Evolutionary conservation across 495 filamentous ascomycete genomes (phyloP), one percentile per base, ranked within the genome.

Genomic region (Xylaria acuta): DNA sequence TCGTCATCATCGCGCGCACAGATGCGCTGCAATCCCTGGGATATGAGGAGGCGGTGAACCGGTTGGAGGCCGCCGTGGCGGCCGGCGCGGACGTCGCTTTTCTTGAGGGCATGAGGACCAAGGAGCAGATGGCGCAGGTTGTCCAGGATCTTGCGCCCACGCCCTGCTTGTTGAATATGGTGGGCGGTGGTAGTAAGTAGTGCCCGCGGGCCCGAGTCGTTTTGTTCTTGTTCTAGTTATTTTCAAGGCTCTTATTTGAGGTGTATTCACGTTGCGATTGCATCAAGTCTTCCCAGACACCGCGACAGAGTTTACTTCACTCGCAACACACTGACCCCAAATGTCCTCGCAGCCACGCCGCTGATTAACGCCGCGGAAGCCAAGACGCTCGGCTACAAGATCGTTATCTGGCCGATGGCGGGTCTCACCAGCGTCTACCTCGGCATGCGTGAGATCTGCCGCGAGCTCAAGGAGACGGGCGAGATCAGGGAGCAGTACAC

Each of bases 1-100:
- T 92, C 69, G 88, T 92, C 14, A 82, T 93, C 32, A 92, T 93
- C 72, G 91, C 91, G 27, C 86, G 90, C 12, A 92, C 90, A 0
- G 91, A 92, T 68, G 89, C 90, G 0, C 81, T 90, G n/a, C 90
- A 91, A 78, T 80, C 82, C 25, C 82, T 83, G 43, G 90, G 91
- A 0, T 92, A 89, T 63, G 89, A 91, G 0, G 90, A 88, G 64
- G 90, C 88, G 7, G 79, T 92, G 12, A 51, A 64, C 0, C 81
- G 91, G 12, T 76, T 92, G 32, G 84, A 84, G 72, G 85, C 80
- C 0, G 91, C 90, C 4, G 81, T 87, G 14, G 83, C 86, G 1
- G 82, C 85, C 12, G 91, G 90, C 30, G 89, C 90, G 1, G 91
- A 93, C 71, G 88, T 89, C 1, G 89, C 83, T 20, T 86, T 93